Evolutionary conservation across 208 protist genomes (phyloP).

Genomic region (Trichomonas gallinae): DNA sequence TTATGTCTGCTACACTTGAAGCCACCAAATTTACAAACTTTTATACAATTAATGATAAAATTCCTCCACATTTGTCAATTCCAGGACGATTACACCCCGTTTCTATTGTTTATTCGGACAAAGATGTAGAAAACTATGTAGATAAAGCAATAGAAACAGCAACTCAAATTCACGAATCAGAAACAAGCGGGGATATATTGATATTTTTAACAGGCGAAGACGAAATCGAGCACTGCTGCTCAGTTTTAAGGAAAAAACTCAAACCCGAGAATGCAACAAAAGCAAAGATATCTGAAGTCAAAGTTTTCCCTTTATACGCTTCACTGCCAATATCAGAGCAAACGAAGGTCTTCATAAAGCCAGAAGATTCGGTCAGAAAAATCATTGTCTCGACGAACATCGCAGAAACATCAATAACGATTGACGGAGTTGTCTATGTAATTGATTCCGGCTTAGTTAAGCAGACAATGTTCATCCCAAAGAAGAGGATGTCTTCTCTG

Average conservation of each 20-base stretch:
- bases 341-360: constrained; percentile 18
- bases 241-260: constrained; percentile 33
- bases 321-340: constrained; percentile 29
- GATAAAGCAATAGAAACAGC: background rate
- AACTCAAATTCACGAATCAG: constrained; percentile 31
- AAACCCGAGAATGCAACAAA: background rate
- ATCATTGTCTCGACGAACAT: constrained; percentile 60
- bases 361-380: constrained; percentile 41
- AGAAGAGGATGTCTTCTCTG: background rate
- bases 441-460: constrained; percentile 63
- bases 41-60: background rate
- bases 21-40: constrained; percentile 33
- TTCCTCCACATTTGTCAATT: constrained; percentile 51
- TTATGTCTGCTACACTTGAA: constrained; percentile 45
- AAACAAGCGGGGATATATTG: constrained; percentile 35
- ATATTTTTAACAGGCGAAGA: constrained; percentile 42
- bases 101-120: constrained; percentile 65
- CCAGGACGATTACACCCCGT: constrained; percentile 62
- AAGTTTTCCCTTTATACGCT: constrained; percentile 39
- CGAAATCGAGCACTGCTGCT: constrained; percentile 28
- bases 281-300: background rate
- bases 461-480: constrained; percentile 15
- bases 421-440: constrained; percentile 61
- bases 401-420: constrained; percentile 62
- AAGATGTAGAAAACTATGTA: constrained; percentile 28